These are phyloP conservation scores for Hypoxylon sp. DNA, from an alignment of 2,329 filamentous ascomycete species.

Conservation along the genomic window DNA sequence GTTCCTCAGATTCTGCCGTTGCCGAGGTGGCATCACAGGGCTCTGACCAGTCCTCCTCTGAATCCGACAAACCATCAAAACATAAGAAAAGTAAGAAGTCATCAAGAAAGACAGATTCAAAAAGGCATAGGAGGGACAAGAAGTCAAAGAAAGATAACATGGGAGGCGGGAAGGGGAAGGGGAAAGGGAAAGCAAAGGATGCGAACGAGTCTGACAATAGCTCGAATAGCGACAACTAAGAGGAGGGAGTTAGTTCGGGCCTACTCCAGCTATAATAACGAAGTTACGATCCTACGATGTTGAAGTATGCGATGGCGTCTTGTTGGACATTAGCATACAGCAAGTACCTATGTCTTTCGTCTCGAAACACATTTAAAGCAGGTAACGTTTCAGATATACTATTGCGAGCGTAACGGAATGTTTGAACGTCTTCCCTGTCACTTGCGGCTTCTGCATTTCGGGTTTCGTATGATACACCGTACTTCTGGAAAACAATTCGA, in stretches of 20 bases:
- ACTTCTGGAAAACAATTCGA: no score
- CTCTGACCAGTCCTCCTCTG: constrained; percentile 13
- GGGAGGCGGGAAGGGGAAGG: constrained; percentile 27
- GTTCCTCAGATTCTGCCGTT: constrained; percentile 13
- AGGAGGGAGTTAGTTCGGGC: neutral
- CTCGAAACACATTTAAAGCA: no score
- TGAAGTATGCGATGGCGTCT: no score
- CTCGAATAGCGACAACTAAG: constrained; percentile 34
- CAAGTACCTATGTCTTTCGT: no score
- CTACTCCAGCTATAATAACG: neutral
- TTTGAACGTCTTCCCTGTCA: no score
- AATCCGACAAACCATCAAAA: constrained; percentile 24
- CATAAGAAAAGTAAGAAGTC: constrained; percentile 31
- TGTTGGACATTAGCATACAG: no score
- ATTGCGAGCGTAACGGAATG: no score
- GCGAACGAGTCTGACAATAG: constrained; percentile 20
- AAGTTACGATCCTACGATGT: no score
- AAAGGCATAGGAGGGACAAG: constrained; percentile 5
- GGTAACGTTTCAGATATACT: no score
- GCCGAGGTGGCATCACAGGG: neutral
- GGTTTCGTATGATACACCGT: no score
- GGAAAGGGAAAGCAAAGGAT: constrained; percentile 21
- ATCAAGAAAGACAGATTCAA: constrained; percentile 21
- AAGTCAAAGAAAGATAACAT: constrained; percentile 22
- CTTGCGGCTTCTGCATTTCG: no score